phyloP scores from a whole-genome alignment of 2,329 filamentous ascomycete genomes.

The Penicillium capsulatum region DNA sequence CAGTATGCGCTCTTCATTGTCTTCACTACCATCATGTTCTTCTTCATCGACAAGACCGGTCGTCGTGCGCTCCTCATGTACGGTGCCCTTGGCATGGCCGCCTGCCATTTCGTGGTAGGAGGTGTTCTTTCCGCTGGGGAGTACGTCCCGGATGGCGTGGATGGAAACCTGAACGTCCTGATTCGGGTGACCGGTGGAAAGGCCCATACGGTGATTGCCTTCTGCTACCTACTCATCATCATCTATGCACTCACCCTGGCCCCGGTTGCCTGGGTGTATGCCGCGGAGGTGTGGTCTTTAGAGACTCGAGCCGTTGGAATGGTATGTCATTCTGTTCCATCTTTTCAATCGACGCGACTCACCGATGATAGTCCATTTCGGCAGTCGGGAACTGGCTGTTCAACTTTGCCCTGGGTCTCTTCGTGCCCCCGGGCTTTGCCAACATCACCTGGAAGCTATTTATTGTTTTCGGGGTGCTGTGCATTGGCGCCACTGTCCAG shows the following conservation, averaged over 20 bases:
- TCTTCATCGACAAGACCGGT: constrained; percentile 70
- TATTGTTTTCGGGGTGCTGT: constrained; percentile 42
- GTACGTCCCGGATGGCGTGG: constrained; percentile 10
- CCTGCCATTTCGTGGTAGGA: constrained; percentile 38
- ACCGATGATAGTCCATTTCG: constrained; percentile 32
- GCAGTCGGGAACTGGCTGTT: constrained; percentile 45
- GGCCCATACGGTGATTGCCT: constrained; percentile 25
- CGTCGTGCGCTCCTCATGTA: constrained; percentile 62
- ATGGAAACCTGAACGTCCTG: constrained; percentile 12
- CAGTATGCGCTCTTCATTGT: constrained; percentile 74
- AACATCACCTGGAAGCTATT: constrained; percentile 25
- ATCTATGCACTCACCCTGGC: constrained; percentile 26
- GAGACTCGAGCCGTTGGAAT: constrained; percentile 36
- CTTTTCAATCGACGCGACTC: no score
- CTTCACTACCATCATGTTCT: constrained; percentile 69
- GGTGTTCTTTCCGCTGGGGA: constrained; percentile 31
- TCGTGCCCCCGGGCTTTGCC: constrained; percentile 40
- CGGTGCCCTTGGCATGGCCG: constrained; percentile 59
- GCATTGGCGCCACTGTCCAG: constrained; percentile 36
- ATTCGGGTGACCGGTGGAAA: constrained; percentile 16
- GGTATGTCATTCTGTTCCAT: no score
- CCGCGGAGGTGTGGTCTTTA: constrained; percentile 43
- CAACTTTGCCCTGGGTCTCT: constrained; percentile 49
- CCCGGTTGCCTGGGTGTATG: constrained; percentile 41
- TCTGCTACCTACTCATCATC: constrained; percentile 27